Base-by-base conservation (phyloP, 805 yeast species). In the Cyberlindnera xishuangbannaensis region DNA sequence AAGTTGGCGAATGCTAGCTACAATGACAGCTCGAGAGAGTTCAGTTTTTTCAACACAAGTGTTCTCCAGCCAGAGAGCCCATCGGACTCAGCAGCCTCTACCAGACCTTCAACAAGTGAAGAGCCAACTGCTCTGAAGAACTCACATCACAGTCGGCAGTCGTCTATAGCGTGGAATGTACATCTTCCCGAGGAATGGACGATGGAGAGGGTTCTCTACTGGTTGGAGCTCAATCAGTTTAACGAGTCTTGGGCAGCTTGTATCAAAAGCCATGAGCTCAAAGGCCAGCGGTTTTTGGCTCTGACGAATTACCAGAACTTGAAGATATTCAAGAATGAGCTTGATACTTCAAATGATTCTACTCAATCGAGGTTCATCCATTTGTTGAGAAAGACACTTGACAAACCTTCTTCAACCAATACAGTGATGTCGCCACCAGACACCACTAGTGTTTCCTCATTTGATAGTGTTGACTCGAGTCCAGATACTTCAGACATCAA, bases 191-290 rank as follows among this genome's bases (percentile, higher is more conserved):
- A 65, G 6, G 78, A 74, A 38, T 86, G 96, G 96, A 74, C 79
- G 2, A 60, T 71, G 42, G 74, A 69, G n/a, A 65, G 82, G 33
- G 88, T 86, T 1, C 39, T 67, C 0, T 53, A 61, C 30, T 87
- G 95, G 94, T 64, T 87, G 17, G 77, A 70, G 7, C 46, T 56
- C n/a, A 69, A 86, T 52, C 67, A 71, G 15, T 87, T 87, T 57
- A 80, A 81, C 44, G 71, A 68, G 4, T 63, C 78, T 11, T 87
- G 96, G 96, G 62, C 71, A n/a, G 71, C 65, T 5, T 69, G 77
- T 13, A 82, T 87, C 55, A 60, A 61, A 25, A 65, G 65, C 27
- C 66, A 75, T 40, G 72, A 73, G 31, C 62, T 87, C 3, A 61
- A 67, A 8, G 86, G 87, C 1, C 69, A 73, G 28, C 61, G 69